Base-by-base conservation (phyloP, 208 protist species). In the Acanthamoeba triangularis region DNA sequence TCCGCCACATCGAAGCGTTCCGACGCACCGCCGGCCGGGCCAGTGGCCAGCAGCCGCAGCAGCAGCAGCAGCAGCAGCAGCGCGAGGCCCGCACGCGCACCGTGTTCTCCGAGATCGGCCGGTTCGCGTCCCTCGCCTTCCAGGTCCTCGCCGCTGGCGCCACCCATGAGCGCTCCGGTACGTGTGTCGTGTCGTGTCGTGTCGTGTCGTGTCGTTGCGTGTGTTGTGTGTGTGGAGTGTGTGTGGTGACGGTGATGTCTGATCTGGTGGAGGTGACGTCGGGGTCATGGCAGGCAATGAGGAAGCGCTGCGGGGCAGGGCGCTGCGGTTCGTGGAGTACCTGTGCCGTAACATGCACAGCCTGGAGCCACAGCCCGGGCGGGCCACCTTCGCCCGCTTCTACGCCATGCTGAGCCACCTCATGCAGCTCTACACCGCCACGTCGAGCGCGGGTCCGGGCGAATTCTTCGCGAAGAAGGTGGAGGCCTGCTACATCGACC, bases 371-470 rank as follows among this genome's bases (percentile, higher is more conserved):
- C 80, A 63, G 49, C 80, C 80, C 18, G n/a, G 25, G 13, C 74
- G 74, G 59, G 44, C 56, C 63, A 93, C 87, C 56, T 93, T 76
- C 28, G 87, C 87, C 0, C 87, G 65, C 52, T 52, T 93, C 44
- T 69, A 76, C 37, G 87, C 87, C 56, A 93, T 93, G 65, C n/a
- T 93, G 37, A 28, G 23, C 28, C 87, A 93, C 23, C 87, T 93
- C 59, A 59, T 93, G 41, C 63, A 93, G 47, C 56, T 67, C 61
- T 93, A 76, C 87, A 49, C 35, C n/a, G 14, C 52, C 14, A 1
- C 35, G 41, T 7, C 13, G 10, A 25, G 11, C 52, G 6, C 23
- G 18, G 41, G 56, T 10, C 11, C 16, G 1, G 20, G 1, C 41
- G 80, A 88, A 18, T 85, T 63, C 7, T 85, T 63, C 7, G 80